Evolutionary conservation across 306 rosid species (phyloP).

Genomic region (Cyamopsis tetragonoloba): DNA sequence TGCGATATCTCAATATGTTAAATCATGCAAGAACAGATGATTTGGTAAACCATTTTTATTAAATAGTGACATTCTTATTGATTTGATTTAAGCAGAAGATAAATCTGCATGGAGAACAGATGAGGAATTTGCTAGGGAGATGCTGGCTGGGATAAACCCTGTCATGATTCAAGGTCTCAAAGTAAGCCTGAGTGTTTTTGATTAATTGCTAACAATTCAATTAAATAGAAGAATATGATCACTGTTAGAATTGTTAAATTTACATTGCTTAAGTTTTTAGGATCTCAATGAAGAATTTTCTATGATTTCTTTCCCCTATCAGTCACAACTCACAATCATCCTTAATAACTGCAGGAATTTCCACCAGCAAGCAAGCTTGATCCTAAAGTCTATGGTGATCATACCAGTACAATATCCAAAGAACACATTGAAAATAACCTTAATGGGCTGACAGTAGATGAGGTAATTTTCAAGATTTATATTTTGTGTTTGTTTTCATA

Average conservation of each 20-base stretch:
- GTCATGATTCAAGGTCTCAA: conserved; percentile 49
- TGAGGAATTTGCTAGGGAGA: conserved; percentile 86
- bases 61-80: conserved; percentile 7
- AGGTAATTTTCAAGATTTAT: conserved; percentile 41
- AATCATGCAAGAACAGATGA: too few species aligned
- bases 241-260: neutral
- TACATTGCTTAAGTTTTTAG: neutral
- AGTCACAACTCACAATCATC: neutral
- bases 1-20: too few species aligned
- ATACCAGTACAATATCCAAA: conserved; percentile 49
- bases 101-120: conserved; percentile 72
- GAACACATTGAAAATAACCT: conserved; percentile 44
- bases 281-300: neutral
- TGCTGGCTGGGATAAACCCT: conserved; percentile 85
- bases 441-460: conserved; percentile 55
- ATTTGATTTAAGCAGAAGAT: conserved; percentile 42
- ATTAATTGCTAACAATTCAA: neutral
- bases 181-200: conserved; percentile 39
- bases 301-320: neutral
- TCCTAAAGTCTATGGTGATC: conserved; percentile 56
- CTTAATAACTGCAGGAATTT: conserved; percentile 53
- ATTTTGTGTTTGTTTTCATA: conserved; percentile 6
- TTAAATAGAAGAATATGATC: neutral
- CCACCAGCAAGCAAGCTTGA: conserved; percentile 82
- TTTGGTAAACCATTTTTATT: neutral